A percentile compares a stretch with the other conserved stretches of the same genome.
phyloP scores from a whole-genome alignment of 768 basidiomycete genomes.

The Mycena olivaceomarginata region DNA sequence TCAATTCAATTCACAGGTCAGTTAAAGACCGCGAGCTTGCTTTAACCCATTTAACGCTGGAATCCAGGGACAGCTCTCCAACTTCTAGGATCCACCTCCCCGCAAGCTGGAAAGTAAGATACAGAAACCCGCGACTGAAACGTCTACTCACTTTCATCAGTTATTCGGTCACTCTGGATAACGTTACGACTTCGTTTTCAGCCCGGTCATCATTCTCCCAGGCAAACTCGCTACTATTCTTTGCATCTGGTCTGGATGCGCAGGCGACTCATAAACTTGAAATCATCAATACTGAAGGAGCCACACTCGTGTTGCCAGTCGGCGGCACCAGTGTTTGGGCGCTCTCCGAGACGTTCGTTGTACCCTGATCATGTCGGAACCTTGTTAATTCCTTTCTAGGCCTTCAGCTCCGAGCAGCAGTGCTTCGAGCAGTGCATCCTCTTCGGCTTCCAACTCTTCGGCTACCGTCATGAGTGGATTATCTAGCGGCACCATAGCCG shows the following conservation, averaged over 20 bases:
- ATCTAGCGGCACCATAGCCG: constrained; percentile 78
- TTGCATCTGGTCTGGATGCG: constrained; percentile 76
- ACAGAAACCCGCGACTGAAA: constrained; percentile 57
- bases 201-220: constrained; percentile 73
- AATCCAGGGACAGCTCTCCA: constrained; percentile 75
- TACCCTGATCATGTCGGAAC: constrained; percentile 45
- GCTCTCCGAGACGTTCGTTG: constrained; percentile 40
- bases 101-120: constrained; percentile 74
- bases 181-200: constrained; percentile 67
- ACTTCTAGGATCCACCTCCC: constrained; percentile 77
- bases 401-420: constrained; percentile 30
- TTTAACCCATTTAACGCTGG: constrained; percentile 16
- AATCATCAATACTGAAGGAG: constrained; percentile 74
- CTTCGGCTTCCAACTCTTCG: constrained; percentile 42
- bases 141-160: constrained; percentile 22
- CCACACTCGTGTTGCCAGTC: constrained; percentile 67
- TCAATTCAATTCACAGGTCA: constrained; percentile 67
- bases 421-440: constrained; percentile 37
- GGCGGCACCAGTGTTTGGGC: constrained; percentile 69
- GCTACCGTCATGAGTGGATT: constrained; percentile 49
- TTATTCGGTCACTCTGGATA: constrained; percentile 60
- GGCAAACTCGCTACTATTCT: constrained; percentile 76
- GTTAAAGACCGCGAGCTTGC: constrained; percentile 45
- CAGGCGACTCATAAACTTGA: constrained; percentile 67
- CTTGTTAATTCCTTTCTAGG: neutral